A percentile compares a stretch with the other conserved stretches of the same genome.
phyloP scores from a whole-genome alignment of 2,329 filamentous ascomycete genomes.

The Talaromyces piceae region DNA sequence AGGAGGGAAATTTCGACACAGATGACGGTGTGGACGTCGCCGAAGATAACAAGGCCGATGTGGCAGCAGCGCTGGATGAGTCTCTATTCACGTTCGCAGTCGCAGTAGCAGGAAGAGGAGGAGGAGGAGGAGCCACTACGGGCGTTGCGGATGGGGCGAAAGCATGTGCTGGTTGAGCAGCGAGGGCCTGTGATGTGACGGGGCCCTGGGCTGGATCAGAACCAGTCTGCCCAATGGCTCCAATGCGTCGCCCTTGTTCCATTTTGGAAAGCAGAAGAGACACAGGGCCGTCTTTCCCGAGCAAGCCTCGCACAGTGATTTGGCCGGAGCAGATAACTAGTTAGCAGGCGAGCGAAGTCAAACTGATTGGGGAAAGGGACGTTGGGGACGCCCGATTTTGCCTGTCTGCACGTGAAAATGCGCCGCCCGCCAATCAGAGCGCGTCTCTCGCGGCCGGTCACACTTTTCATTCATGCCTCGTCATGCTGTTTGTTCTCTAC shows the following conservation, averaged over 20 bases:
- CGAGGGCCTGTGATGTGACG: slow-evolving; percentile 7
- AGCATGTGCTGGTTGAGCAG: slow-evolving; percentile 6
- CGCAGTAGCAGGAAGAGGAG: not conserved
- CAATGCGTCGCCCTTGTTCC: not conserved
- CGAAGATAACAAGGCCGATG: slow-evolving; percentile 5
- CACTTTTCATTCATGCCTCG: not conserved
- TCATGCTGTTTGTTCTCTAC: no score
- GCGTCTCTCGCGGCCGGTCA: not conserved
- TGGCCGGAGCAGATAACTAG: not conserved
- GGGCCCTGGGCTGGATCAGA: not conserved
- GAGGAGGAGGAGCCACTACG: not conserved
- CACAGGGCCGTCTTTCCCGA: not conserved
- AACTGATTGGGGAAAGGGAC: not conserved
- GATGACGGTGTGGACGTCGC: not conserved
- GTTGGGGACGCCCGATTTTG: not conserved
- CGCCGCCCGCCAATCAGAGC: not conserved
- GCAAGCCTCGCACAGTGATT: not conserved
- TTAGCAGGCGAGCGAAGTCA: not conserved
- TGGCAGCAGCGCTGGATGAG: slow-evolving; percentile 5
- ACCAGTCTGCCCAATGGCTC: not conserved
- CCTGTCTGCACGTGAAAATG: not conserved
- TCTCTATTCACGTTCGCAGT: slow-evolving; percentile 1
- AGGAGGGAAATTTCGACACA: not conserved
- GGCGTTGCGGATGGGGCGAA: slow-evolving; percentile 4
- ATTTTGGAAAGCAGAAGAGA: not conserved